phyloP scores from a whole-genome alignment of 2,329 filamentous ascomycete genomes.

The Sporothrix inflata region DNA sequence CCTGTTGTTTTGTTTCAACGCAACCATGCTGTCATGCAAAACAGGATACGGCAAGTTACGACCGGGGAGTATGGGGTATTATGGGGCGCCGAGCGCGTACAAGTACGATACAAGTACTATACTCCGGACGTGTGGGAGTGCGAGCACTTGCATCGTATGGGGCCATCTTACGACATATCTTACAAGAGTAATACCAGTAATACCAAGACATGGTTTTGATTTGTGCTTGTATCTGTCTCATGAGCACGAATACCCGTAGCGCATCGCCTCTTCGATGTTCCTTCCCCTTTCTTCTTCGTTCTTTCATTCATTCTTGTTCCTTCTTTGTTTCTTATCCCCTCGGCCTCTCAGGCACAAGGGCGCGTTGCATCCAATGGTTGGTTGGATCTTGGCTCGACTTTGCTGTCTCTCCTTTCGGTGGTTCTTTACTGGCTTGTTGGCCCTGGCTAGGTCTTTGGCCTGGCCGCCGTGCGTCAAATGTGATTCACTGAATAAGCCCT shows the following conservation, averaged over 20 bases:
- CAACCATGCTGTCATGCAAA: conserved; percentile 21
- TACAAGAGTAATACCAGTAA: neutral
- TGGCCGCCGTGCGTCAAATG: neutral
- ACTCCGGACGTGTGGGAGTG: neutral
- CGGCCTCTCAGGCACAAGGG: conserved; percentile 2
- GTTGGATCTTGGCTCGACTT: neutral
- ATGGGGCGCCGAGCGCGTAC: neutral
- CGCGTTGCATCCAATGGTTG: neutral
- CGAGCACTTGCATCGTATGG: neutral
- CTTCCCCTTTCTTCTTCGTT: neutral
- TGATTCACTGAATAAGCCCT: conserved; percentile 13
- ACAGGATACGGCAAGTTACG: conserved; percentile 7
- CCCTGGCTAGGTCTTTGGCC: neutral
- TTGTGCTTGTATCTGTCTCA: neutral
- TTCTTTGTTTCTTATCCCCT: neutral
- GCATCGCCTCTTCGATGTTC: neutral
- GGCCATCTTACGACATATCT: neutral
- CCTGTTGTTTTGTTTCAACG: conserved; percentile 19
- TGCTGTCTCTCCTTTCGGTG: neutral
- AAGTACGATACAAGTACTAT: neutral
- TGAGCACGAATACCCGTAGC: neutral
- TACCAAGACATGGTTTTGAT: conserved; percentile 12
- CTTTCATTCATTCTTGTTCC: neutral
- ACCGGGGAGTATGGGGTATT: conserved; percentile 19
- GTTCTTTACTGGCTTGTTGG: neutral